These are phyloP conservation scores for Globisporangium yorkense DNA, from an alignment of 352 stramenopile species.

Conservation along the genomic window DNA sequence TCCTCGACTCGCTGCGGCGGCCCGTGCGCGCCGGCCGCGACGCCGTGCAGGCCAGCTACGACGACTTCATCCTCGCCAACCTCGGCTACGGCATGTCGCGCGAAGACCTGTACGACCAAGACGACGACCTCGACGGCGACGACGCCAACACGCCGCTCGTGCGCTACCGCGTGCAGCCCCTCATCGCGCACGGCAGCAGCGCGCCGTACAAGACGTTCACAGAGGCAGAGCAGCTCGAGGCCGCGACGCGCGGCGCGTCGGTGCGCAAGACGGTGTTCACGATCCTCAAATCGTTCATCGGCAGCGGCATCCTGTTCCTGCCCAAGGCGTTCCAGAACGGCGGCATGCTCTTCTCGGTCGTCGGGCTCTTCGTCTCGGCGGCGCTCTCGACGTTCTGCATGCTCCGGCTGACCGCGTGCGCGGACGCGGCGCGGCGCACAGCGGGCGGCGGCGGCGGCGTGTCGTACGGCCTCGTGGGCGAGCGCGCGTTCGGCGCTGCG, in stretches of 20 bases:
- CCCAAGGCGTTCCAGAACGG: slow-evolving; percentile 62
- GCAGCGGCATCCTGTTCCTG: slow-evolving; percentile 62
- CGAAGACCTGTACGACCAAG: slow-evolving; percentile 26
- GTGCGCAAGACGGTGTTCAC: slow-evolving; percentile 57
- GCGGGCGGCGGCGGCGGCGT: slow-evolving; percentile 15
- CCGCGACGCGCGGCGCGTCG: slow-evolving; percentile 20
- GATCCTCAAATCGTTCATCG: slow-evolving; percentile 71
- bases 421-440: slow-evolving; percentile 26
- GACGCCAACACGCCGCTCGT: slow-evolving; percentile 37
- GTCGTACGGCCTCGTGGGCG: slow-evolving; percentile 56
- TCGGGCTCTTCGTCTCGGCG: slow-evolving; percentile 35
- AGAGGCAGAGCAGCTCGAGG: slow-evolving; percentile 11
- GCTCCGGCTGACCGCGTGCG: slow-evolving; percentile 48
- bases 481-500: slow-evolving; percentile 42
- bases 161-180: slow-evolving; percentile 6
- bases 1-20: slow-evolving; percentile 29
- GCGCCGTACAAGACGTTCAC: slow-evolving; percentile 7
- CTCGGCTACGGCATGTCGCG: slow-evolving; percentile 32
- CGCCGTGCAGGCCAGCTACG: slow-evolving; percentile 42
- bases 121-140: slow-evolving; percentile 15
- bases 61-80: slow-evolving; percentile 47
- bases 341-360: slow-evolving; percentile 62
- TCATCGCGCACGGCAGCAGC: slow-evolving; percentile 15
- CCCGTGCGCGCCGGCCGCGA: slow-evolving; percentile 12
- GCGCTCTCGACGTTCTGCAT: slow-evolving; percentile 57